These are phyloP conservation scores for Eimeria praecox DNA, from an alignment of 169 alveolate genomes.

Conservation along the genomic window DNA sequence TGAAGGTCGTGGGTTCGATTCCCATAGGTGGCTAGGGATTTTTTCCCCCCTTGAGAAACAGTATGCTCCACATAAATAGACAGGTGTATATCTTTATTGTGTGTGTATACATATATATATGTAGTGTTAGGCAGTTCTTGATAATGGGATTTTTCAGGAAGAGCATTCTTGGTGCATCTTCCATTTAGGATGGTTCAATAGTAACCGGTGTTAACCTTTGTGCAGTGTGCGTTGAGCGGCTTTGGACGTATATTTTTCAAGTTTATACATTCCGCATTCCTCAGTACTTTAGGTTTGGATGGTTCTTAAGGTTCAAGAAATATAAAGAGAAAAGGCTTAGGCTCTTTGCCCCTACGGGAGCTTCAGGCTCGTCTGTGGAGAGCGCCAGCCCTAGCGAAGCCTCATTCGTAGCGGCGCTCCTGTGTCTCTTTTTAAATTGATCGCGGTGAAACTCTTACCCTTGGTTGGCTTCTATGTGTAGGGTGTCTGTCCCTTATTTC, in stretches of 20 bases:
- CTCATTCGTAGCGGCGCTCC: neutral
- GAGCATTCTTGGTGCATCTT: too few relatives aligned
- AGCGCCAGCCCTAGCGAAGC: slow-evolving; percentile 6
- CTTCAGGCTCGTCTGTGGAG: neutral
- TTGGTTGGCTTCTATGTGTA: neutral
- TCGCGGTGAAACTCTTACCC: neutral
- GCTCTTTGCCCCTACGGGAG: neutral
- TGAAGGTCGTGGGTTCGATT: slow-evolving; percentile 84
- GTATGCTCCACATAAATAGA: too few relatives aligned
- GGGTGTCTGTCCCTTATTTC: neutral
- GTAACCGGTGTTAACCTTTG: too few relatives aligned
- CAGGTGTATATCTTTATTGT: too few relatives aligned
- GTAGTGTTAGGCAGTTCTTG: too few relatives aligned
- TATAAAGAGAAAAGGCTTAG: neutral
- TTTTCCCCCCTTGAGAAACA: too few relatives aligned
- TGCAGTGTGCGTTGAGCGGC: too few relatives aligned
- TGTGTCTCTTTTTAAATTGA: neutral
- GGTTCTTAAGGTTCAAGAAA: neutral
- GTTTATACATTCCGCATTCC: neutral
- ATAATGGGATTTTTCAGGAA: too few relatives aligned
- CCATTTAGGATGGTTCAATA: too few relatives aligned
- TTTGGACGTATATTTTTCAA: neutral
- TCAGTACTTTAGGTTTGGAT: neutral
- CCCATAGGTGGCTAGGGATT: slow-evolving; percentile 69
- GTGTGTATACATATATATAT: too few relatives aligned